Conservation (phyloP, 176 grass and related monocot species). For the Alopecurus myosuroides region DNA sequence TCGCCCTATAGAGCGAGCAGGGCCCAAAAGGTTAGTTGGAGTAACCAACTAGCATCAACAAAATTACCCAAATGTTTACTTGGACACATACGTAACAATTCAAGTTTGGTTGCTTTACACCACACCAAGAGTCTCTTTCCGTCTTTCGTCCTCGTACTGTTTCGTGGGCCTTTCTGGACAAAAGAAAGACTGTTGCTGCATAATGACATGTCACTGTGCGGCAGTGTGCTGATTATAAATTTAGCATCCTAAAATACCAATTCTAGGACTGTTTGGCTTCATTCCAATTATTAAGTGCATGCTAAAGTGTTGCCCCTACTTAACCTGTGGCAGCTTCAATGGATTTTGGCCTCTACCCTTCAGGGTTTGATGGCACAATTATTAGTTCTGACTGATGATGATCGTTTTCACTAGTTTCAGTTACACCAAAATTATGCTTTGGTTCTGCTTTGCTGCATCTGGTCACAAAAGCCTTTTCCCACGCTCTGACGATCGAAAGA, state of each 20-base stretch:
- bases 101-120: slow-evolving; percentile 1
- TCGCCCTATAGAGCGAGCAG: no score
- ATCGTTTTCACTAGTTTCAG: not conserved
- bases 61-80: not conserved
- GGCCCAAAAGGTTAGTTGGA: not conserved
- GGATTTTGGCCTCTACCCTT: not conserved
- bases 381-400: not conserved
- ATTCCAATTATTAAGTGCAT: not conserved
- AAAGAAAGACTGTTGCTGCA: slow-evolving; percentile 10
- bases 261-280: not conserved
- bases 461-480: not conserved
- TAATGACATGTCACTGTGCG: slow-evolving; percentile 12
- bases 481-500: not conserved
- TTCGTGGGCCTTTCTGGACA: slow-evolving; percentile 3
- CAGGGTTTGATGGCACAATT: not conserved
- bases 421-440: not conserved
- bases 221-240: not conserved
- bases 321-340: not conserved
- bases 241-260: slow-evolving; percentile 22
- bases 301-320: not conserved
- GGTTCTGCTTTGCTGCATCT: not conserved
- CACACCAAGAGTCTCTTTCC: slow-evolving; percentile 18
- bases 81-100: not conserved
- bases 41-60: not conserved
- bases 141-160: slow-evolving; percentile 29